Evolutionary conservation across 257 asterid species (phyloP).

Genomic region (Plantago major): DNA sequence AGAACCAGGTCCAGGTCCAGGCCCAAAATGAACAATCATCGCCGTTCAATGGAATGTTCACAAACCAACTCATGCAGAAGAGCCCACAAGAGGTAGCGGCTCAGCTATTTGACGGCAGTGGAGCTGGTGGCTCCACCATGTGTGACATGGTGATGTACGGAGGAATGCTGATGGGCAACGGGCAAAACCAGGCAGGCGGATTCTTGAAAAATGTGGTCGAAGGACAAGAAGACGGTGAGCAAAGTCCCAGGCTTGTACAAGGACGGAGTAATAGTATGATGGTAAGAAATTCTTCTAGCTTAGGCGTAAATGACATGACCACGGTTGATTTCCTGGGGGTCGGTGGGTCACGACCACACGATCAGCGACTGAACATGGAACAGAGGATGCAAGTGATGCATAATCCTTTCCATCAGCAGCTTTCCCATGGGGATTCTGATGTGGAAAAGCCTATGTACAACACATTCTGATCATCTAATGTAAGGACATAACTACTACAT

Average conservation of each 20-base stretch:
- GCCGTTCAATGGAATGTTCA: conserved; percentile 23
- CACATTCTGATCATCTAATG: conserved; percentile 24
- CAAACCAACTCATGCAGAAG: conserved; percentile 38
- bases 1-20: conserved; percentile 23
- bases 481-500: too few species aligned
- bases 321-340: conserved; percentile 88
- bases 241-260: conserved; percentile 19
- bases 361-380: conserved; percentile 40
- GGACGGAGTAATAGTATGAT: conserved; percentile 14
- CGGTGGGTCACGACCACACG: conserved; percentile 61
- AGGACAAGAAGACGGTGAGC: conserved; percentile 25
- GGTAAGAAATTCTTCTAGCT: conserved; percentile 23
- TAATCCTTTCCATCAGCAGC: conserved; percentile 36
- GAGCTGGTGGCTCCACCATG: conserved; percentile 31
- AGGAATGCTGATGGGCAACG: conserved; percentile 58
- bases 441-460: conserved; percentile 47
- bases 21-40: conserved; percentile 29
- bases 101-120: conserved; percentile 41
- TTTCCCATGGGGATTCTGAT: conserved; percentile 38
- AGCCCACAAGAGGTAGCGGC: conserved; percentile 31
- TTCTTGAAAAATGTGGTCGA: conserved; percentile 38
- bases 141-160: conserved; percentile 61
- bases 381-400: conserved; percentile 44
- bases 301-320: conserved; percentile 41
- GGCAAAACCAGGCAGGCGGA: conserved; percentile 27